A percentile compares a stretch with the other conserved stretches of the same genome.
phyloP scores from a whole-genome alignment of 169 alveolate genomes.

The Besnoitia besnoiti region DNA sequence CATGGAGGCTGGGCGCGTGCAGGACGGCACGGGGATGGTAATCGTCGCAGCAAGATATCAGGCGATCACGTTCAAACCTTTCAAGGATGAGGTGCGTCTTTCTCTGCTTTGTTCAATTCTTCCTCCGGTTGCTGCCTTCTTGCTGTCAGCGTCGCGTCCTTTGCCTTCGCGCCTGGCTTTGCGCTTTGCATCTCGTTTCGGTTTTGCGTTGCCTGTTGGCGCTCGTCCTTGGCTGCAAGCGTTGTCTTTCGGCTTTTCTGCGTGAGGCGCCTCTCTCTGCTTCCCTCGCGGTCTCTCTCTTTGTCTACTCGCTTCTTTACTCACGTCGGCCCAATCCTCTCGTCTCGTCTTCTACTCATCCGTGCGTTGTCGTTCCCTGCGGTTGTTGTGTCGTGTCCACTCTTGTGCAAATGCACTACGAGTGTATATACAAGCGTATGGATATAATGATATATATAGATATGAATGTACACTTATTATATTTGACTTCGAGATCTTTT shows the following conservation, averaged over 20 bases:
- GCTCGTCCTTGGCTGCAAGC: too few species aligned
- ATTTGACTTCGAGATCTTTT: neutral
- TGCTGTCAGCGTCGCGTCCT: neutral
- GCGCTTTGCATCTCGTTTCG: neutral
- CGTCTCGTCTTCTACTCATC: neutral
- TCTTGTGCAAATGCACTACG: too few species aligned
- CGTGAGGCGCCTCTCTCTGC: neutral
- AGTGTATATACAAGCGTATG: too few species aligned
- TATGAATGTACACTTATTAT: neutral
- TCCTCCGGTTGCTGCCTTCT: too few species aligned
- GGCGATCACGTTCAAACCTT: conserved; percentile 90
- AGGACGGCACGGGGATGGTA: conserved; percentile 92
- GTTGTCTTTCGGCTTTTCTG: too few species aligned
- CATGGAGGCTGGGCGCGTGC: conserved; percentile 90
- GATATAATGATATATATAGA: neutral
- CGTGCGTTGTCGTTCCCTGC: neutral
- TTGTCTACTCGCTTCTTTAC: neutral
- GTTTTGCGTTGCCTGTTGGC: too few species aligned
- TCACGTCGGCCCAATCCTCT: too few species aligned
- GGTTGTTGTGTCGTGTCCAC: neutral
- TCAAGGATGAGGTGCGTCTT: conserved; percentile 84
- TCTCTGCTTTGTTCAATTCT: neutral
- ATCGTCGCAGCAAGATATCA: conserved; percentile 90
- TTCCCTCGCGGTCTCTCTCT: neutral
- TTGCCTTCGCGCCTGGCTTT: neutral